A percentile compares a stretch with the other conserved stretches of the same genome.
These are phyloP conservation scores for Colletotrichum echinochloae DNA, from an alignment of 2,329 filamentous ascomycete genomes.

Conservation along the genomic window DNA sequence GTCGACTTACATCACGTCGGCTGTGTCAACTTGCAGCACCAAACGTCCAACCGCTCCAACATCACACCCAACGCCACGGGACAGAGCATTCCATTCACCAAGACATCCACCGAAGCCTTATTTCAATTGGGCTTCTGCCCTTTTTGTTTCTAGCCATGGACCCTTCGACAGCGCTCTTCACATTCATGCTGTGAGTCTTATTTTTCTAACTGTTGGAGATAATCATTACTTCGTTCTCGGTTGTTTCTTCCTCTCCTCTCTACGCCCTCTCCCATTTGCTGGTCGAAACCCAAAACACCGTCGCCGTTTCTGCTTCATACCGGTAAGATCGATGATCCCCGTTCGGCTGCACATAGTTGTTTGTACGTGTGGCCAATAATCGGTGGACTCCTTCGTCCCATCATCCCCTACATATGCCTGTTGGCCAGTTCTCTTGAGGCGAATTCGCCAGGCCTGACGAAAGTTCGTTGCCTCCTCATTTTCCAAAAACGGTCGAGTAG, in stretches of 20 bases:
- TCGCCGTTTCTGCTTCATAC: conserved; percentile 26
- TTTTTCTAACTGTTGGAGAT: conserved; percentile 42
- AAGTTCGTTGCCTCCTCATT: conserved; percentile 31
- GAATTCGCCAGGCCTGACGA: conserved; percentile 17
- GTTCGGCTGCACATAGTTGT: conserved; percentile 33
- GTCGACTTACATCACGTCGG: conserved; percentile 32
- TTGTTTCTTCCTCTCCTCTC: conserved; percentile 26
- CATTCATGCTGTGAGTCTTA: conserved; percentile 65
- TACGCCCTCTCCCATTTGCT: conserved; percentile 15
- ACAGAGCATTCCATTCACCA: conserved; percentile 14
- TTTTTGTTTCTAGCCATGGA: conserved; percentile 57
- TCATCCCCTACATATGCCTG: not conserved
- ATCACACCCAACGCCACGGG: conserved; percentile 10
- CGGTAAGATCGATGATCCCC: conserved; percentile 1
- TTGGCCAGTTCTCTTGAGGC: conserved; percentile 6
- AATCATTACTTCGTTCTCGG: conserved; percentile 36
- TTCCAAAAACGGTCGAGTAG: conserved; percentile 21
- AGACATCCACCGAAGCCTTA: conserved; percentile 24
- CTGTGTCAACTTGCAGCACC: conserved; percentile 30
- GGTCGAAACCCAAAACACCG: conserved; percentile 29
- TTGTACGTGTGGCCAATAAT: conserved; percentile 33
- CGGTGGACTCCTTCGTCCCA: conserved; percentile 21
- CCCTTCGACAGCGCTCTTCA: conserved; percentile 58
- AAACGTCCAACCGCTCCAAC: conserved; percentile 21
- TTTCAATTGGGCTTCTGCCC: conserved; percentile 29